Base-by-base conservation (phyloP, 805 yeast species). In the Ogataea haglerorum region DNA sequence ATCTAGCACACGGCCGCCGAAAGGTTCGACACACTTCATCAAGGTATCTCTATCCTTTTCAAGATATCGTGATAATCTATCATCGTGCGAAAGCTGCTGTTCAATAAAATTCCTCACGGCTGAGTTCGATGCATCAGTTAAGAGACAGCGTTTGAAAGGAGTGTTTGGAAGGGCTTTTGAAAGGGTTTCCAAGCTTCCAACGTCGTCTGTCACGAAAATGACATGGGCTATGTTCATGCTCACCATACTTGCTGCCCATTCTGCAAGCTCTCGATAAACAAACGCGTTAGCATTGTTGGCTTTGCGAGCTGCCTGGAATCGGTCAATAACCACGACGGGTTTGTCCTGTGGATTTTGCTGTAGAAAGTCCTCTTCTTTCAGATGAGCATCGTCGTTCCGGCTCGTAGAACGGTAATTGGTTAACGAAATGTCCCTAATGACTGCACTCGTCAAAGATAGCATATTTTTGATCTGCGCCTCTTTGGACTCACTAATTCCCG, bases 1-100 rank as follows among this genome's bases (percentile, higher is more conserved):
- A 60, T 93, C 99, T 32, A 89, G 71, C 90, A 91, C 85, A 47
- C 99, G 78, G 29, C 99, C 99, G 15, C 99, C 99, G 19, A 93
- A 64, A 10, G 95, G 95, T 19, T 68, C 77, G 24, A 90, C 64
- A 23, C 81, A 73, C 5, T 65, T 62, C 17, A 77, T 81, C 17
- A 89, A 68, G 8, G 69, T 71, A 12, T 34, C 36, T 13, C 38
- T 28, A 7, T 46, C 49, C 2, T 56, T 46, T 10, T 51, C 46
- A 5, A 60, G 46, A 16, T 52, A 49, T 5, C 51, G 17, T 3
- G 42, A 26, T 3, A 54, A 45, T 12, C 43, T 43, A 21, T 54
- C 46, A 25, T 55, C 58, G 9, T 56, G 54, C 7, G 56, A 61
- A 12, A 83, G 61, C 47, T 80, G 85, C 21, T 71, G 72, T 41